Percentiles rank a stretch among this genome's conserved stretches.
Conservation (phyloP, 441 rosid species). For the Brassica hybrid region DNA sequence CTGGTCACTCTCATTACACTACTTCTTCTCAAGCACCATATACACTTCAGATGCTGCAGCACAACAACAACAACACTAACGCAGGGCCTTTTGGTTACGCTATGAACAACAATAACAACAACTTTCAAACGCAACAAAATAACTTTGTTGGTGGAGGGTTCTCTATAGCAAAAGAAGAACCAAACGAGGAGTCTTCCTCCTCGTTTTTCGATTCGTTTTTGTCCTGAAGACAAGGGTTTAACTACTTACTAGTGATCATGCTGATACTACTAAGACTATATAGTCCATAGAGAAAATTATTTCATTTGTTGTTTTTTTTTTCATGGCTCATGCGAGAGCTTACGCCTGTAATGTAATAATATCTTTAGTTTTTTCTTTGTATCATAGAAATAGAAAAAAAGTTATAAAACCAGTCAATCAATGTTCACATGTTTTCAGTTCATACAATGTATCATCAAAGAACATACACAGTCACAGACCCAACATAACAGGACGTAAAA, state of each 20-base stretch:
- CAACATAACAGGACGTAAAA: neutral
- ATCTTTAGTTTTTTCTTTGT: conserved; percentile 29
- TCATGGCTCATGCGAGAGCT: conserved; percentile 37
- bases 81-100: conserved; percentile 42
- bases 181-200: conserved; percentile 44
- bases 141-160: conserved; percentile 40
- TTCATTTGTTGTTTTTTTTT: conserved; percentile 60
- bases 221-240: conserved; percentile 38
- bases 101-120: conserved; percentile 40
- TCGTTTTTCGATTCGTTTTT: conserved; percentile 52
- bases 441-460: conserved; percentile 1
- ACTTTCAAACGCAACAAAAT: conserved; percentile 43
- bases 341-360: conserved; percentile 30
- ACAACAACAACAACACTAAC: conserved; percentile 38
- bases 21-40: conserved; percentile 51
- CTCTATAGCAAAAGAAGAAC: conserved; percentile 62
- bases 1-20: conserved; percentile 49
- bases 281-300: conserved; percentile 46
- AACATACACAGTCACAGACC: neutral
- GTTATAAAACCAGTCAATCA: conserved; percentile 29
- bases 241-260: conserved; percentile 35
- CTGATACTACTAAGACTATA: conserved; percentile 38
- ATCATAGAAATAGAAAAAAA: conserved; percentile 24
- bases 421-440: conserved; percentile 1
- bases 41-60: conserved; percentile 53